A percentile compares a stretch with the other conserved stretches of the same genome.
phyloP scores from a whole-genome alignment of 2,329 filamentous ascomycete genomes.

The Ophiostoma tasmaniense region DNA sequence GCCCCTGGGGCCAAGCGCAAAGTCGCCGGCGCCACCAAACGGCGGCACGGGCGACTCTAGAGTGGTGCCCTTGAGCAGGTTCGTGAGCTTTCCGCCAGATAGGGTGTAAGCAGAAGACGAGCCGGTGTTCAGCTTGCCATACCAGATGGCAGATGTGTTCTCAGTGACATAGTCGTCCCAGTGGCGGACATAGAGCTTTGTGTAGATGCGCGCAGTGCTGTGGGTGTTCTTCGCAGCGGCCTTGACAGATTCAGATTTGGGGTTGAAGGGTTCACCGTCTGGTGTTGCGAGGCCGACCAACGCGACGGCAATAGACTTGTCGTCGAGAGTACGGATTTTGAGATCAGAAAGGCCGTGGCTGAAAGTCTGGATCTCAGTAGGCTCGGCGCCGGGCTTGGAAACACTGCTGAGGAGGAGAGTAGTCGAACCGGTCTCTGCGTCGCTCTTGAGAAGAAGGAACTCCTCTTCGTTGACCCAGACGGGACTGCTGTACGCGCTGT shows the following conservation, averaged over 20 bases:
- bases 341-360: constrained; percentile 49
- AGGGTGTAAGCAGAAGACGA: constrained; percentile 32
- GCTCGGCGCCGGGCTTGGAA: constrained; percentile 31
- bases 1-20: constrained; percentile 59
- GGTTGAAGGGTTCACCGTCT: constrained; percentile 61
- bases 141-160: constrained; percentile 65
- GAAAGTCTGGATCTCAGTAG: constrained; percentile 41
- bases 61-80: constrained; percentile 52
- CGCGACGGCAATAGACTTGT: constrained; percentile 45
- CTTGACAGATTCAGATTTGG: constrained; percentile 36
- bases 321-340: constrained; percentile 45
- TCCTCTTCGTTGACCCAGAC: constrained; percentile 64
- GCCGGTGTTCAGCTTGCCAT: constrained; percentile 44
- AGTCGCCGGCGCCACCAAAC: constrained; percentile 74
- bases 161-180: constrained; percentile 71
- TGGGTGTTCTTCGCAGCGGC: constrained; percentile 31
- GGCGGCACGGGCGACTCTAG: constrained; percentile 63
- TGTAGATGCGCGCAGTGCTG: constrained; percentile 63
- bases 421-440: constrained; percentile 38
- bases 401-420: constrained; percentile 36
- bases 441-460: constrained; percentile 45
- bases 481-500: constrained; percentile 58
- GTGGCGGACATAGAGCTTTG: constrained; percentile 67
- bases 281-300: constrained; percentile 58
- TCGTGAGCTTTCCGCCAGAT: constrained; percentile 42